phyloP scores from a whole-genome alignment of 1,284 basidiomycete genomes.

The Xerocomus alliaceus region DNA sequence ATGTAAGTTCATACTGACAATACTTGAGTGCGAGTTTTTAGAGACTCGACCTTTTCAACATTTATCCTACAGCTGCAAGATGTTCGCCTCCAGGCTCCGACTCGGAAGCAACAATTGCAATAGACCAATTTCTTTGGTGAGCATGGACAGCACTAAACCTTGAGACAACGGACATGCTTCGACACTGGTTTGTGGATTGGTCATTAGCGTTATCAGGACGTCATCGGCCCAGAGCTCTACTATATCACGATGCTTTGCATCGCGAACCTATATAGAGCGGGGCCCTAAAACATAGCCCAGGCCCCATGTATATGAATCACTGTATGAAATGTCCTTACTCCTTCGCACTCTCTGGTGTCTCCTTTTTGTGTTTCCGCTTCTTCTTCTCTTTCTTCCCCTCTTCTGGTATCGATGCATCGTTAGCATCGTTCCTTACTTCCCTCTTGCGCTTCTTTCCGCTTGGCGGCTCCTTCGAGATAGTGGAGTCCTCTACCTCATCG shows the following conservation, averaged over 20 bases:
- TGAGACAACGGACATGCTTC: neutral
- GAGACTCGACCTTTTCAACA: no score
- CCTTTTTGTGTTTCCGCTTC: conserved; percentile 28
- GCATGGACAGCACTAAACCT: neutral
- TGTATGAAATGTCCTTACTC: conserved; percentile 2
- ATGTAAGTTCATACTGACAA: no score
- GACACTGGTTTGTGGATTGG: no score
- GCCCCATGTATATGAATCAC: conserved; percentile 7
- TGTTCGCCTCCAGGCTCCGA: neutral
- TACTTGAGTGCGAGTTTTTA: no score
- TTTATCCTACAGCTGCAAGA: no score
- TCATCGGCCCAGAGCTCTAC: neutral
- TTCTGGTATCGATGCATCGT: conserved; percentile 14
- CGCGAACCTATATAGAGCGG: neutral
- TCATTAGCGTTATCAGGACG: no score
- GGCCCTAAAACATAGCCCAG: neutral
- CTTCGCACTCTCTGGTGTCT: neutral
- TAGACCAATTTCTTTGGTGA: no score
- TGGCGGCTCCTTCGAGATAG: neutral
- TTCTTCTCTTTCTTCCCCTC: conserved; percentile 36
- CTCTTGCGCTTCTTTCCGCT: conserved; percentile 30
- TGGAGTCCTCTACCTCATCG: conserved; percentile 5
- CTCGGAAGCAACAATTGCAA: neutral
- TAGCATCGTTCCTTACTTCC: conserved; percentile 8
- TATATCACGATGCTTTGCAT: neutral